Percentiles rank a stretch among this genome's conserved stretches.
These are phyloP conservation scores for Ogataea pini DNA, from an alignment of 805 yeast species.

Conservation along the genomic window DNA sequence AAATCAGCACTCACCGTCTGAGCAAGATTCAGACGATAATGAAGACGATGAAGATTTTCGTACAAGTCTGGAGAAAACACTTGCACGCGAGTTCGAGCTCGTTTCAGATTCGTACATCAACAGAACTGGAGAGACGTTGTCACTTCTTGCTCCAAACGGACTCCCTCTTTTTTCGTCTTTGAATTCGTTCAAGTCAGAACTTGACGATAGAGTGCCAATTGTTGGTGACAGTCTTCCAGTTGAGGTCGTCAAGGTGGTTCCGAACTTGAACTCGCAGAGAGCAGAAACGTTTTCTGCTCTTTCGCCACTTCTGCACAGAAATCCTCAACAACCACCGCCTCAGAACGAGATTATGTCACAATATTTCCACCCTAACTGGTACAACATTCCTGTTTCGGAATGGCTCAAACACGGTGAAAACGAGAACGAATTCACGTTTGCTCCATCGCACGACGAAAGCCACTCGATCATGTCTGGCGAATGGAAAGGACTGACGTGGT, in stretches of 20 bases:
- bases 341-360: constrained; percentile 48
- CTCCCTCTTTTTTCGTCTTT: constrained; percentile 80
- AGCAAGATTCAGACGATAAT: constrained; percentile 5
- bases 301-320: constrained; percentile 36
- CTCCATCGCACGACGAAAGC: constrained; percentile 65
- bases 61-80: constrained; percentile 38
- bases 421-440: constrained; percentile 53
- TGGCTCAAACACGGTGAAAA: constrained; percentile 54
- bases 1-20: constrained; percentile 4
- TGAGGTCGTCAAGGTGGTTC: constrained; percentile 65
- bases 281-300: constrained; percentile 47
- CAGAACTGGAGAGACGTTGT: constrained; percentile 65
- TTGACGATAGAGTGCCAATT: constrained; percentile 72
- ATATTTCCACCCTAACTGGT: constrained; percentile 64
- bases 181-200: constrained; percentile 57
- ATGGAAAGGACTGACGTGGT: constrained; percentile 53
- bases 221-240: constrained; percentile 61
- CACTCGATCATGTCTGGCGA: constrained; percentile 53
- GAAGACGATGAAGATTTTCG: constrained; percentile 17
- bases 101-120: constrained; percentile 54
- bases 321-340: constrained; percentile 19
- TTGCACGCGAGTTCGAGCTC: constrained; percentile 59
- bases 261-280: constrained; percentile 41
- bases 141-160: constrained; percentile 58
- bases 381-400: constrained; percentile 59